Evolutionary conservation across 2,329 filamentous ascomycete genomes (phyloP).

Genomic region (Lachnellula occidentalis): DNA sequence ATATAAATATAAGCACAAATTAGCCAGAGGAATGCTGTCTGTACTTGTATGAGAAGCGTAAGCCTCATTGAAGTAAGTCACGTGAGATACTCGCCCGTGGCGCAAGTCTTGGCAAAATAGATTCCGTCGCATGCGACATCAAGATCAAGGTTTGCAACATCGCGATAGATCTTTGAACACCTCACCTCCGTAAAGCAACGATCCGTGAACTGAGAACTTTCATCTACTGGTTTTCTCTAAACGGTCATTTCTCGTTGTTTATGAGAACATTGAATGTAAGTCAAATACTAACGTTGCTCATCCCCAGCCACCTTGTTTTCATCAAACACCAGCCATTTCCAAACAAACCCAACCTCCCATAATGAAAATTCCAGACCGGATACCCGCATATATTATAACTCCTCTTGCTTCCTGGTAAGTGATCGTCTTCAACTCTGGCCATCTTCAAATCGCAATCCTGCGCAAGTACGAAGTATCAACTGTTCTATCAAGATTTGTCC

Average conservation of each 20-base stretch:
- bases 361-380: conserved; percentile 9
- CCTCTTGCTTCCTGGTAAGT: conserved; percentile 11
- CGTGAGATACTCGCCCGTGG: no score
- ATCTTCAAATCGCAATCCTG: conserved; percentile 1
- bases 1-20: no score
- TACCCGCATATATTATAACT: conserved; percentile 19
- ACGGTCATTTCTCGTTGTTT: no score
- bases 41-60: no score
- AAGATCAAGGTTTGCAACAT: not conserved
- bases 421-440: conserved; percentile 11
- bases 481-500: conserved; percentile 1
- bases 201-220: no score
- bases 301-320: conserved; percentile 1
- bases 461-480: conserved; percentile 10
- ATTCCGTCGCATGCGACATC: not conserved
- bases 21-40: no score
- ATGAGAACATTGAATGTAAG: not conserved
- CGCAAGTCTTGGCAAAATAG: no score
- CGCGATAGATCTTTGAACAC: not conserved
- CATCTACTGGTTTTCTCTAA: no score
- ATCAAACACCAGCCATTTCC: conserved; percentile 6
- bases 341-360: conserved; percentile 23
- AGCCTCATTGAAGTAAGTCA: no score
- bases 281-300: not conserved
- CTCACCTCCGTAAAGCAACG: no score